Base-by-base conservation (phyloP, 345 rosid genomes). In the Euphorbia pulcherrima region DNA sequence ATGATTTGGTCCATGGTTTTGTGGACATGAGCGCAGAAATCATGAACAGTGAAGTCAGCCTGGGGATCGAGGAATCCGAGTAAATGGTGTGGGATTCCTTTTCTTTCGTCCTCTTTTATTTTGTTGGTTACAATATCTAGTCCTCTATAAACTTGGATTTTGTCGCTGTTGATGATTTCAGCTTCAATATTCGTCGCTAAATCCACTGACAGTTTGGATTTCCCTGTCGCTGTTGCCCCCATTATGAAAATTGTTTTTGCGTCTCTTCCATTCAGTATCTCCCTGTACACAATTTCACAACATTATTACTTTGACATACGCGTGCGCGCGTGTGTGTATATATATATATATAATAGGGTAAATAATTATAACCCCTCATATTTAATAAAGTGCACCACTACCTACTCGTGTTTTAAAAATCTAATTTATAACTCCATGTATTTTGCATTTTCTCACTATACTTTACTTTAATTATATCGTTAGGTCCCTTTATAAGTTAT, bases 221-320 rank as follows among this genome's bases (percentile, higher is more conserved):
- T 81, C 26, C 84, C 84, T 0, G 81, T 80, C 8, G 75, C 81
- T 17, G 79, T 77, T 6, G 81, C 72, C 8, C 84, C 72, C 27
- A 73, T 18, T 47, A 73, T 59, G 61, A 73, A 64, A 28, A 77
- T 70, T 0, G 63, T 69, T 75, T 81, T 81, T 6, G 1, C 35
- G 28, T 9, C 28, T 0, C 0, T 5, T 9, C 39, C 3, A 12
- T 27, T 26, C 4, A 5, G 16, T 7, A 47, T 17, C 13, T 1
- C 17, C 28, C 39, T 29, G 39, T 1, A 62, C n/a, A 40, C 11
- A 61, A 11, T 2, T 33, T 3, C 7, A 33, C 37, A 33, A 33
- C 37, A 33, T 33, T 33, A 33, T 3, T 2, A 33, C 37, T 33
- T 2, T n/a, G n/a, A n/a, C n/a, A n/a, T n/a, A n/a, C n/a, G n/a